A percentile compares a stretch with the other conserved stretches of the same genome.
These are phyloP conservation scores for Hanseniaspora meyeri DNA, from an alignment of 805 yeast genomes.

Conservation along the genomic window DNA sequence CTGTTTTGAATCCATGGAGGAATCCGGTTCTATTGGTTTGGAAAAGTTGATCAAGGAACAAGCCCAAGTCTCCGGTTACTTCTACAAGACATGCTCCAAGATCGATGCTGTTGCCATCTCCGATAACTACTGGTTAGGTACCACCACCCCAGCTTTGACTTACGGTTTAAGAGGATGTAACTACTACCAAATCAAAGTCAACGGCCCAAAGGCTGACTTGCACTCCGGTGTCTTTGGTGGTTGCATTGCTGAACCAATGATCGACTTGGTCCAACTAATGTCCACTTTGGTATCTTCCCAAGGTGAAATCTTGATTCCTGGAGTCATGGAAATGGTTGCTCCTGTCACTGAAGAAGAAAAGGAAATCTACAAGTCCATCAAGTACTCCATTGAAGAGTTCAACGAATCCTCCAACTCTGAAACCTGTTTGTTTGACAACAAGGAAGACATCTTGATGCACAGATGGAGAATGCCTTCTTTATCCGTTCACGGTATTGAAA, in stretches of 20 bases:
- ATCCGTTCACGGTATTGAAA: conserved; percentile 93
- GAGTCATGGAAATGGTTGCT: conserved; percentile 88
- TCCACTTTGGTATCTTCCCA: conserved; percentile 62
- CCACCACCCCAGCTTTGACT: conserved; percentile 90
- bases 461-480: conserved; percentile 98
- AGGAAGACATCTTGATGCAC: conserved; percentile 84
- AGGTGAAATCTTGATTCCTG: conserved; percentile 80
- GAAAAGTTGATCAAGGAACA: conserved; percentile 72
- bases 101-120: conserved; percentile 92
- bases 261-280: conserved; percentile 73
- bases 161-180: conserved; percentile 95
- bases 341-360: conserved; percentile 75
- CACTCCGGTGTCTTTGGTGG: conserved; percentile 98
- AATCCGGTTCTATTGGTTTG: conserved; percentile 86
- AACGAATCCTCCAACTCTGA: conserved; percentile 81
- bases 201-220: conserved; percentile 93
- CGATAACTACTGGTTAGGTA: conserved; percentile 98
- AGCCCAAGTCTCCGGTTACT: conserved; percentile 33
- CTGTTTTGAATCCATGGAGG: conserved; percentile 99
- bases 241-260: conserved; percentile 92
- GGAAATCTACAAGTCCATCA: conserved; percentile 69
- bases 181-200: conserved; percentile 70
- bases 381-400: conserved; percentile 71
- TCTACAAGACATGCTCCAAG: conserved; percentile 54
- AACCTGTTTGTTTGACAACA: conserved; percentile 63